These are phyloP conservation scores for Dimargaris verticillata DNA, from an alignment of 192 early-diverging fungal genomes.

Conservation along the genomic window DNA sequence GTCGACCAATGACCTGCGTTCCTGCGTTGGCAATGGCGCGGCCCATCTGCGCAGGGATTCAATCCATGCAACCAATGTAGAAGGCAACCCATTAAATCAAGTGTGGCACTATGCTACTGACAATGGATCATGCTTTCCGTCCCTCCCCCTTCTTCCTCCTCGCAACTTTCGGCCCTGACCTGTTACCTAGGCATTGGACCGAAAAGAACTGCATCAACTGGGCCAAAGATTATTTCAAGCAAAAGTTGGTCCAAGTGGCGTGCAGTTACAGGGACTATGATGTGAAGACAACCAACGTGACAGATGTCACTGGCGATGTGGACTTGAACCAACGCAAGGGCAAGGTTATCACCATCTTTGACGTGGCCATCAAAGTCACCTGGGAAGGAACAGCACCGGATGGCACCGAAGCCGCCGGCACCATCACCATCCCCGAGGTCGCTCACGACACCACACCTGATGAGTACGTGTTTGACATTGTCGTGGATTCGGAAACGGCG, in stretches of 20 bases:
- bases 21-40: too few species aligned
- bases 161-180: not conserved
- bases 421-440: conserved; percentile 73
- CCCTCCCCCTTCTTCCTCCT: not conserved
- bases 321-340: conserved; percentile 94
- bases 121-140: too few species aligned
- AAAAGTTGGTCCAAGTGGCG: conserved; percentile 36
- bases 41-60: too few species aligned
- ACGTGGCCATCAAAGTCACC: conserved; percentile 55
- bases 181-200: conserved; percentile 45
- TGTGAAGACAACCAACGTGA: conserved; percentile 39
- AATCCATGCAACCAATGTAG: too few species aligned
- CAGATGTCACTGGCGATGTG: conserved; percentile 64
- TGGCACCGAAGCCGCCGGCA: conserved; percentile 49
- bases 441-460: conserved; percentile 75
- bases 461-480: conserved; percentile 68
- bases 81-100: too few species aligned
- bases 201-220: conserved; percentile 86
- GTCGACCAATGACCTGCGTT: too few species aligned
- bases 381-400: conserved; percentile 48
- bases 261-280: conserved; percentile 36
- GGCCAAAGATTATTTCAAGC: conserved; percentile 69
- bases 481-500: conserved; percentile 24
- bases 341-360: conserved; percentile 86
- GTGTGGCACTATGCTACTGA: too few species aligned